Evolutionary conservation across 345 rosid genomes (phyloP).

Genomic region (Gossypium stocksii): DNA sequence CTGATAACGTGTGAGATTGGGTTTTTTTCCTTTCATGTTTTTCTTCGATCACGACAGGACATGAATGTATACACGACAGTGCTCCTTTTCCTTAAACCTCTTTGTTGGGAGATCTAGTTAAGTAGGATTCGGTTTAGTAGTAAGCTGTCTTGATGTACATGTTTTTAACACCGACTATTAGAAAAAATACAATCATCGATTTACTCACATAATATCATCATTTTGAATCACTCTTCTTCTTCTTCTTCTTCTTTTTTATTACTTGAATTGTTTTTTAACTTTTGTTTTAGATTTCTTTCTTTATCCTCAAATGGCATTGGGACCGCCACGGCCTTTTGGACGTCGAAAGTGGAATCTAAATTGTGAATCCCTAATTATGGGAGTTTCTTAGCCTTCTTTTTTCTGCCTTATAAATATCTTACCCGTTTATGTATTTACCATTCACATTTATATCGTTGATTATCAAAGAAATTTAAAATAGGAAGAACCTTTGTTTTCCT

Average conservation of each 20-base stretch:
- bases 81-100: not conserved
- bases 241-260: too few relatives aligned
- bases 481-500: too few relatives aligned
- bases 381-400: not conserved
- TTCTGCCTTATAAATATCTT: not conserved
- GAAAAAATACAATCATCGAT: not conserved
- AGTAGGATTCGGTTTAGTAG: not conserved
- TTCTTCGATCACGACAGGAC: not conserved
- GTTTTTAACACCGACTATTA: too few relatives aligned
- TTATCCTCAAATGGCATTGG: not conserved
- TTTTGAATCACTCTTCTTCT: not conserved
- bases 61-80: not conserved
- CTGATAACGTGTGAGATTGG: slow-evolving; percentile 16
- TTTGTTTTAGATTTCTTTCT: not conserved
- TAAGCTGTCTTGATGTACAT: not conserved
- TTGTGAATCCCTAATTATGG: not conserved
- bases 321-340: not conserved
- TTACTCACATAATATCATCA: not conserved
- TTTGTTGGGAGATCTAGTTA: slow-evolving; percentile 1
- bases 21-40: not conserved
- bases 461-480: too few relatives aligned
- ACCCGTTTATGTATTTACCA: not conserved
- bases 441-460: not conserved
- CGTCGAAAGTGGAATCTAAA: not conserved
- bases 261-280: not conserved